phyloP scores from a whole-genome alignment of 768 basidiomycete species.

The Rubroboletus pulcherrimus region DNA sequence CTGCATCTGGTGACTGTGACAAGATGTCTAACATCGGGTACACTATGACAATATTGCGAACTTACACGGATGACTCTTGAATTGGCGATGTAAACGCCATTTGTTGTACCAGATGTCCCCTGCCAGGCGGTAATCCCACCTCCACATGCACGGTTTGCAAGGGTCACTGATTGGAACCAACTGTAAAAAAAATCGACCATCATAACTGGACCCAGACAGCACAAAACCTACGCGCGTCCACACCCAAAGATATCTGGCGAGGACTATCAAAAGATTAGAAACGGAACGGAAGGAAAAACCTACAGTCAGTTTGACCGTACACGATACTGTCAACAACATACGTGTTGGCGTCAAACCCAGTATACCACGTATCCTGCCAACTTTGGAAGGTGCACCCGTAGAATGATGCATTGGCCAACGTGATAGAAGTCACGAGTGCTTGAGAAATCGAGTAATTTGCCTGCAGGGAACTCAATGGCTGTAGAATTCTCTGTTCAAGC shows the following conservation, averaged over 20 bases:
- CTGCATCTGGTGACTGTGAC: conserved; percentile 55
- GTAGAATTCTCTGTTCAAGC: not conserved
- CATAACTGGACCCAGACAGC: not conserved
- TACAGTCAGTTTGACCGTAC: conserved; percentile 63
- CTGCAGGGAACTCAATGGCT: conserved; percentile 12
- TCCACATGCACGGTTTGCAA: conserved; percentile 62
- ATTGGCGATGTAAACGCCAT: conserved; percentile 54
- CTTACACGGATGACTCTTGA: conserved; percentile 55
- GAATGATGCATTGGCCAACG: conserved; percentile 65
- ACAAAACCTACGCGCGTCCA: conserved; percentile 7
- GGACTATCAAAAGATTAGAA: not conserved
- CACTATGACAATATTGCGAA: not conserved
- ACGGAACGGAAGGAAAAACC: conserved; percentile 14
- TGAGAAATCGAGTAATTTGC: conserved; percentile 58
- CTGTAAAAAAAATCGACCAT: conserved; percentile 24
- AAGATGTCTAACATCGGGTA: not conserved
- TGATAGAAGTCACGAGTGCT: conserved; percentile 59
- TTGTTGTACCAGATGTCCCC: conserved; percentile 39
- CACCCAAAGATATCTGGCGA: conserved; percentile 12
- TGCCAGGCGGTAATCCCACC: conserved; percentile 66
- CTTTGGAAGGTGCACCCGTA: conserved; percentile 18
- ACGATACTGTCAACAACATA: conserved; percentile 61
- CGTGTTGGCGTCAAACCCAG: conserved; percentile 54
- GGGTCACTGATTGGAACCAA: conserved; percentile 55
- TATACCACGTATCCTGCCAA: conserved; percentile 49